phyloP scores from a whole-genome alignment of 2,329 filamentous ascomycete genomes.

The Colletotrichum nymphaeae region DNA sequence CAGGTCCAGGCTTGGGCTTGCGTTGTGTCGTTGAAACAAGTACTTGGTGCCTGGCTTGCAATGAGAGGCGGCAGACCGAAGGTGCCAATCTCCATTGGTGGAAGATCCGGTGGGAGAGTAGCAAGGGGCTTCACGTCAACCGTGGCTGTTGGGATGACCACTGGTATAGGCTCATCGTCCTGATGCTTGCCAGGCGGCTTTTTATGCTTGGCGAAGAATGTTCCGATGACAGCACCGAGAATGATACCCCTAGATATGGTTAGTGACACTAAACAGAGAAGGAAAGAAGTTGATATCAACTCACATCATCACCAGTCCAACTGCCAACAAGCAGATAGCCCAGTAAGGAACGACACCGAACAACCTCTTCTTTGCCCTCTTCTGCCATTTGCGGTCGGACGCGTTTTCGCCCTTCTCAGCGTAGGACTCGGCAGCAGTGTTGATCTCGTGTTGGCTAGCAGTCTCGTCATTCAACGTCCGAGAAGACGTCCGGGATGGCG shows the following conservation, averaged over 20 bases:
- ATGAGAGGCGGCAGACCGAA: slow-evolving; percentile 67
- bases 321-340: slow-evolving; percentile 64
- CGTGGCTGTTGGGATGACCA: slow-evolving; percentile 50
- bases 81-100: slow-evolving; percentile 64
- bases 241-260: slow-evolving; percentile 53
- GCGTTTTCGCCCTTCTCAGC: slow-evolving; percentile 58
- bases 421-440: slow-evolving; percentile 57
- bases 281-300: not conserved
- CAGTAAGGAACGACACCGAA: slow-evolving; percentile 72
- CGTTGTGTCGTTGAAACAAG: slow-evolving; percentile 67
- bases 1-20: slow-evolving; percentile 74
- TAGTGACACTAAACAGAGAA: not conserved
- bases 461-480: slow-evolving; percentile 62
- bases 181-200: slow-evolving; percentile 39
- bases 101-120: slow-evolving; percentile 61
- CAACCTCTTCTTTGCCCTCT: slow-evolving; percentile 63
- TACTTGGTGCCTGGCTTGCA: slow-evolving; percentile 59
- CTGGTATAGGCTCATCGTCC: slow-evolving; percentile 43
- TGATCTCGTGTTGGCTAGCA: slow-evolving; percentile 64
- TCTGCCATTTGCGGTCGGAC: slow-evolving; percentile 58
- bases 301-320: slow-evolving; percentile 61
- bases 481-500: slow-evolving; percentile 62
- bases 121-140: slow-evolving; percentile 64
- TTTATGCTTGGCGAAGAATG: slow-evolving; percentile 50
- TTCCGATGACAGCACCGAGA: slow-evolving; percentile 68